phyloP scores from a whole-genome alignment of 768 basidiomycete genomes.

The Lyophyllum shimeji region DNA sequence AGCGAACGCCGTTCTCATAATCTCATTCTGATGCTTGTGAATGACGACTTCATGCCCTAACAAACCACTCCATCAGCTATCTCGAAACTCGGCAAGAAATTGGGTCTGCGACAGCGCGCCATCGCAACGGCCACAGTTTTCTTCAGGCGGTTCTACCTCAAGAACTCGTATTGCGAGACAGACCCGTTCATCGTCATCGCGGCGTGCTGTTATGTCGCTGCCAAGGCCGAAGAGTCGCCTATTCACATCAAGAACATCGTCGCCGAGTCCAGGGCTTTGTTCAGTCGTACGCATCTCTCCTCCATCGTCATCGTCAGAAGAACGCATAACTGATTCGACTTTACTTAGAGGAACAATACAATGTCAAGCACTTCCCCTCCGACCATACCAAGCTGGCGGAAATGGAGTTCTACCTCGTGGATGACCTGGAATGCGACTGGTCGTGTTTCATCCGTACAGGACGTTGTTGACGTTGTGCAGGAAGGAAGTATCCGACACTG shows the following conservation, averaged over 20 bases:
- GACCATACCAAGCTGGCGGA: conserved; percentile 94
- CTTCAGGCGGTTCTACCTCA: conserved; percentile 95
- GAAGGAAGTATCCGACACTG: conserved; percentile 45
- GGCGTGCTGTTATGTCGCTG: conserved; percentile 93
- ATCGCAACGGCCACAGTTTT: conserved; percentile 95
- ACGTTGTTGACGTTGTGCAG: conserved; percentile 79
- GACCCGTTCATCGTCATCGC: conserved; percentile 92
- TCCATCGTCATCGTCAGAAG: neutral
- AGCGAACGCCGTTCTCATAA: no score
- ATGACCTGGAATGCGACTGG: conserved; percentile 95
- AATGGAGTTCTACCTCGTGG: conserved; percentile 98
- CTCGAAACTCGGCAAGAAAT: conserved; percentile 81
- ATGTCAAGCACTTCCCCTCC: conserved; percentile 75
- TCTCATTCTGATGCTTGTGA: no score
- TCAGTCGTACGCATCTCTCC: conserved; percentile 54
- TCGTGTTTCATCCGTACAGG: conserved; percentile 94
- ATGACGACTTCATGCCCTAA: no score
- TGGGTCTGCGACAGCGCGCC: conserved; percentile 82
- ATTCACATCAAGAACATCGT: conserved; percentile 93
- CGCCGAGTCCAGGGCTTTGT: conserved; percentile 75
- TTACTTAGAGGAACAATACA: conserved; percentile 59
- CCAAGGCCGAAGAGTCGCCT: conserved; percentile 96
- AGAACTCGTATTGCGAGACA: conserved; percentile 94
- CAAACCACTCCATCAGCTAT: conserved; percentile 64
- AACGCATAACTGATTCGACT: neutral